phyloP scores from a whole-genome alignment of 495 filamentous ascomycete genomes.

The Hyaloscypha variabilis region DNA sequence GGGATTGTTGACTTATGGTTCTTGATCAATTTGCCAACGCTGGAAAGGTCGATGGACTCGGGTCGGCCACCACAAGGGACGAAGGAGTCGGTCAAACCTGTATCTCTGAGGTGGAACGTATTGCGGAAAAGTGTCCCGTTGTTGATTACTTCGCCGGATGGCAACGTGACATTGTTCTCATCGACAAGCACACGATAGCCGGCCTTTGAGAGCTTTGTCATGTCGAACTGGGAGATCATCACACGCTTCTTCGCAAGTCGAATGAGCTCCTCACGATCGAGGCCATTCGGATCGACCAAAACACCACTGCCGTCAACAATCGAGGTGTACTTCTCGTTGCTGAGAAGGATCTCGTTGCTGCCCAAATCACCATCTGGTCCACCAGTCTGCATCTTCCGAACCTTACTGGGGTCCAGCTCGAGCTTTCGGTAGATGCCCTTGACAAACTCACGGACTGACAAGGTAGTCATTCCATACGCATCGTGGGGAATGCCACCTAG shows the following conservation, averaged over 20 bases:
- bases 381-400: constrained; percentile 95
- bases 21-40: constrained; percentile 80
- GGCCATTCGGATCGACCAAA: constrained; percentile 86
- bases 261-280: constrained; percentile 80
- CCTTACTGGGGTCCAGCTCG: constrained; percentile 77
- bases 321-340: constrained; percentile 90
- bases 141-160: constrained; percentile 80
- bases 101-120: constrained; percentile 86
- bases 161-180: constrained; percentile 82
- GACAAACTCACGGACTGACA: constrained; percentile 94
- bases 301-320: constrained; percentile 97
- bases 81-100: constrained; percentile 79
- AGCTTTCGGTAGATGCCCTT: constrained; percentile 96
- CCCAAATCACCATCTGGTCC: constrained; percentile 96
- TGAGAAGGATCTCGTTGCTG: constrained; percentile 95
- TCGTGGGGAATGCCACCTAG: constrained; percentile 97
- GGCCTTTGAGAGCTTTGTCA: constrained; percentile 79
- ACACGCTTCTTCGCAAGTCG: constrained; percentile 83
- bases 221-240: constrained; percentile 89
- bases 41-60: constrained; percentile 92
- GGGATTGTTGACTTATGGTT: constrained; percentile 83
- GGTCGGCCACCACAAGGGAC: constrained; percentile 96
- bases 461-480: constrained; percentile 93
- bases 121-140: constrained; percentile 97
- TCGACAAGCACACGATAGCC: constrained; percentile 95